Conservation (phyloP, 176 grass and related monocot species). For the Ensete ventricosum region DNA sequence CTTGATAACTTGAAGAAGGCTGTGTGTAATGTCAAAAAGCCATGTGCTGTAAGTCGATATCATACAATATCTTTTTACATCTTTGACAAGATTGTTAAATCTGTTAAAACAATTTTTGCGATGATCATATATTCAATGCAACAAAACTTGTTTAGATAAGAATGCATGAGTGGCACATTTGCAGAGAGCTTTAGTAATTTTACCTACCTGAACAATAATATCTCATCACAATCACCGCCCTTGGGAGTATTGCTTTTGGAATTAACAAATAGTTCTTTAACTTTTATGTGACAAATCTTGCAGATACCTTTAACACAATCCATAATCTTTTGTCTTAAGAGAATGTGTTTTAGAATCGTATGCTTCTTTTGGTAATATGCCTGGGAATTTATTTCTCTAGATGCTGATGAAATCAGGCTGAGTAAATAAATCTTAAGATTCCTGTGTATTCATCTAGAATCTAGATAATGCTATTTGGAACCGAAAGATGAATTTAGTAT, state of each 20-base stretch:
- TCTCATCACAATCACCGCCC: background rate
- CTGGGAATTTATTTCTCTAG: background rate
- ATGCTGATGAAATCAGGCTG: background rate
- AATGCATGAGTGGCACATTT: background rate
- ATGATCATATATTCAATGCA: background rate
- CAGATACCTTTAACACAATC: background rate
- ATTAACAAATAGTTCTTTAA: background rate
- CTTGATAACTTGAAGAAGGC: conserved; percentile 81
- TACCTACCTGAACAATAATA: background rate
- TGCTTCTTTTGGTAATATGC: background rate
- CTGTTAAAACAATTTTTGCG: background rate
- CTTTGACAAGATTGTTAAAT: background rate
- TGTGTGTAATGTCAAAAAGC: conserved; percentile 63
- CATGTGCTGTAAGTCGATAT: conserved; percentile 77
- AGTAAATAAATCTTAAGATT: background rate
- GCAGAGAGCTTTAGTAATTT: background rate
- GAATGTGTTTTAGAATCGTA: background rate
- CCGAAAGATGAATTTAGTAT: too few species aligned
- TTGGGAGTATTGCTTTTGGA: background rate
- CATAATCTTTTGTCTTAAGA: background rate
- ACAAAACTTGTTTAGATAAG: background rate
- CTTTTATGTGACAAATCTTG: background rate
- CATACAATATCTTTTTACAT: background rate
- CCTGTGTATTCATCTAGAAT: background rate
- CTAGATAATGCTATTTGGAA: background rate